Conservation (phyloP, 208 protist species). For the Leishmania martiniquensis region DNA sequence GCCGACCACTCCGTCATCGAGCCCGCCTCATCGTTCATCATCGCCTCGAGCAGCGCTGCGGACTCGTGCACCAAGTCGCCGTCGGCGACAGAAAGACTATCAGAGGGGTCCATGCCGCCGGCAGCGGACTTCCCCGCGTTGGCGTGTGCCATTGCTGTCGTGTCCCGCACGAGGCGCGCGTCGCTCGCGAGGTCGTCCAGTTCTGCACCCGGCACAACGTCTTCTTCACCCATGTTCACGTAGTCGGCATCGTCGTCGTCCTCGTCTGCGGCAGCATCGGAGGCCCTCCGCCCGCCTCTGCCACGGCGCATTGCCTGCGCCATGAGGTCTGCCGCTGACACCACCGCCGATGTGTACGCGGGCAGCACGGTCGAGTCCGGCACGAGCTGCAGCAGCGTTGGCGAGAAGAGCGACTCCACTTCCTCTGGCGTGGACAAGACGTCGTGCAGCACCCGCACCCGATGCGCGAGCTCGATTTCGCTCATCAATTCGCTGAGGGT, state of each 20-base stretch:
- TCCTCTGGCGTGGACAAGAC: slow-evolving; percentile 73
- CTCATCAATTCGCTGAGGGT: slow-evolving; percentile 79
- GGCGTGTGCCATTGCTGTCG: too few relatives aligned
- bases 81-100: slow-evolving; percentile 40
- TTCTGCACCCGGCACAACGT: slow-evolving; percentile 49
- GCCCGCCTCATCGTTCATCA: slow-evolving; percentile 65
- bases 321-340: slow-evolving; percentile 73
- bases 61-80: slow-evolving; percentile 69
- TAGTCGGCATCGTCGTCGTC: slow-evolving; percentile 42
- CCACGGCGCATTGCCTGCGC: slow-evolving; percentile 57
- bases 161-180: slow-evolving; percentile 40
- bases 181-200: slow-evolving; percentile 58
- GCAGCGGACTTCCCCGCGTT: not conserved
- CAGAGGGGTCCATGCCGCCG: not conserved
- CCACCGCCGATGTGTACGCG: slow-evolving; percentile 59
- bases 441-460: slow-evolving; percentile 73
- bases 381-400: slow-evolving; percentile 82
- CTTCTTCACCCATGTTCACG: slow-evolving; percentile 44
- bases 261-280: slow-evolving; percentile 22
- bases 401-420: slow-evolving; percentile 76
- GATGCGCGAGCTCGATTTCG: slow-evolving; percentile 53
- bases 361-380: slow-evolving; percentile 82
- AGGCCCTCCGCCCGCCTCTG: slow-evolving; percentile 7
- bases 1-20: slow-evolving; percentile 26
- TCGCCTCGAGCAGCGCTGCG: slow-evolving; percentile 71